Evolutionary conservation across 176 grass and related monocot species (phyloP), one percentile per base, ranked within the genome.

Genomic region (Oryza glumipatula): DNA sequence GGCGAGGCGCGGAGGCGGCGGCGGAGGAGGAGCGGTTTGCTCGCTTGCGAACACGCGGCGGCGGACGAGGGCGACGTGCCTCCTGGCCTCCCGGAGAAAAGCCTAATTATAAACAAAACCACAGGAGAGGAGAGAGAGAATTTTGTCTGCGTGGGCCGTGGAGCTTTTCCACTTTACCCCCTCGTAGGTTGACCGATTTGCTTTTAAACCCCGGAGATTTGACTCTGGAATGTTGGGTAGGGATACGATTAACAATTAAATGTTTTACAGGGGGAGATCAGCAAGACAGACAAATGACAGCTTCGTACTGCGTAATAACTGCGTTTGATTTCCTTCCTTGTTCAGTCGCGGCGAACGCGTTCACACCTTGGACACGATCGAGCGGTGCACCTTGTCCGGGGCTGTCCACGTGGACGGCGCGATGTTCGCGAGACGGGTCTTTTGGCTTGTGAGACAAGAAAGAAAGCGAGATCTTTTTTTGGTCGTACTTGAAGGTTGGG

Each of bases 391-490:
- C 41, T 19, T 0, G 44, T 11, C 39, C 38, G 14, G 52, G 19
- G 0, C 1, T 1, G 46, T 2, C 35, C 13, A 13, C 45, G 67
- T 86, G 83, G 83, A 86, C 88, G 88, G 88, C 67, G 0, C 2
- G 88, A 86, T 89, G 83, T 0, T 36, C 39, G 41, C 49, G 24
- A 2, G 75, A 33, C 9, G 56, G 67, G 5, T 17, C 3, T 72
- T 72, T 70, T 79, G 88, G 17, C 88, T 90, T 90, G 78, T 32
- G 19, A 78, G 48, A 70, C 88, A 90, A 77, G 88, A 82, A 90
- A 90, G 78, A 81, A 89, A 65, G 22, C 3, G 46, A 79, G 60
- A 84, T 79, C 48, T 32, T 70, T 72, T 72, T 48, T 15, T 36
- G 38, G 30, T 70, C 36, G 36, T 38, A 5, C 36, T 2, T 21